These are phyloP conservation scores for Candida sp. DNA, from an alignment of 1,139 yeast species.

Conservation along the genomic window DNA sequence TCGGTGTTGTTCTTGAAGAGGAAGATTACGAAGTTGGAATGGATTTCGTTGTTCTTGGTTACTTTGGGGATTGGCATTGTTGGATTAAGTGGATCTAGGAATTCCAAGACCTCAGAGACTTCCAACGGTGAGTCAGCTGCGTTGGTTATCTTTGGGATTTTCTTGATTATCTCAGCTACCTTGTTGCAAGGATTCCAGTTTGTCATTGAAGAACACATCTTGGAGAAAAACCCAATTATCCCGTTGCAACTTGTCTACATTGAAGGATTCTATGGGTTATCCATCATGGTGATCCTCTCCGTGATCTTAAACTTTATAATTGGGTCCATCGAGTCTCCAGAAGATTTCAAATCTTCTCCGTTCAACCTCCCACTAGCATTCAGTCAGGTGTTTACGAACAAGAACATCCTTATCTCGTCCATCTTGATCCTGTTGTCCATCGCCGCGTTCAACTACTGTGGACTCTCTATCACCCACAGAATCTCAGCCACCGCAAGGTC, in stretches of 20 bases:
- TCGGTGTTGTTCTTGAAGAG: conserved; percentile 67
- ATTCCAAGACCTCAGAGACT: conserved; percentile 8
- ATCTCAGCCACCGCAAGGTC: conserved; percentile 81
- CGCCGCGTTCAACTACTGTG: conserved; percentile 75
- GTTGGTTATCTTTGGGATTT: conserved; percentile 56
- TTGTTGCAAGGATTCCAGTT: conserved; percentile 75
- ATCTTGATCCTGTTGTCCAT: conserved; percentile 73
- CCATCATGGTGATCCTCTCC: conserved; percentile 49
- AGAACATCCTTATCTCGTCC: conserved; percentile 54
- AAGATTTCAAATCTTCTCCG: conserved; percentile 45
- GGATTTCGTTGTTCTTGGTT: conserved; percentile 67
- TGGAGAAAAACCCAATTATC: conserved; percentile 54
- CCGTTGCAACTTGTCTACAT: conserved; percentile 75
- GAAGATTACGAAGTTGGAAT: conserved; percentile 62
- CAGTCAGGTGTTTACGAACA: conserved; percentile 48
- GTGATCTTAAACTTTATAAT: conserved; percentile 45
- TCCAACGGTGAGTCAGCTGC: conserved; percentile 16
- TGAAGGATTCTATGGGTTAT: conserved; percentile 74
- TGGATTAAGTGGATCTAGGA: conserved; percentile 65
- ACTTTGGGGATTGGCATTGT: conserved; percentile 73
- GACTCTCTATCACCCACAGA: conserved; percentile 67
- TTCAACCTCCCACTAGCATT: conserved; percentile 63
- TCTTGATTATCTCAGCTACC: conserved; percentile 64
- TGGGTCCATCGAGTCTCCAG: conserved; percentile 34
- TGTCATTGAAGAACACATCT: conserved; percentile 76